Evolutionary conservation across 78 protist species (phyloP).

Genomic region (Dictyostelium capitatum): DNA sequence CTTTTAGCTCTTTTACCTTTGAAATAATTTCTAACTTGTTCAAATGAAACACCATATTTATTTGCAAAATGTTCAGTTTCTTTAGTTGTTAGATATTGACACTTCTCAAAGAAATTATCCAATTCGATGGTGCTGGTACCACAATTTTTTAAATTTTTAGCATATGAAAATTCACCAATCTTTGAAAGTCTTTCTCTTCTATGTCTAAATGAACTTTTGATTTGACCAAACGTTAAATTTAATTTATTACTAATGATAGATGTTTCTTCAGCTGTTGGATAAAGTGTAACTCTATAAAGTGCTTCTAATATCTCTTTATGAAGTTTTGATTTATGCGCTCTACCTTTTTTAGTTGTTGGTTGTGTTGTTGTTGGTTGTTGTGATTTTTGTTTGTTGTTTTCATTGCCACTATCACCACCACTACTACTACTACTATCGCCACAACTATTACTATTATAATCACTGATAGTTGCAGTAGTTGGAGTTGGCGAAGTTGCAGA

Average conservation of each 20-base stretch:
- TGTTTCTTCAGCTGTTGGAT: slow-evolving; percentile 2
- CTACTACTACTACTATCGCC: no score
- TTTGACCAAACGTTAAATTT: not conserved
- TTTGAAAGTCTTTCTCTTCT: slow-evolving; percentile 3
- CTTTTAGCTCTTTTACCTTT: not conserved
- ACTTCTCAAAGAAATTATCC: slow-evolving; percentile 4
- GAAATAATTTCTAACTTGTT: not conserved
- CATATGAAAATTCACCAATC: not conserved
- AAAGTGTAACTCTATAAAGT: not conserved
- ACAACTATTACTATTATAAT: no score
- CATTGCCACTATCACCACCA: no score
- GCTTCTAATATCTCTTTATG: slow-evolving; percentile 4
- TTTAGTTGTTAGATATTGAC: not conserved
- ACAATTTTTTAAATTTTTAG: not conserved
- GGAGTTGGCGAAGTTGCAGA: not conserved
- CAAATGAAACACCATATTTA: not conserved
- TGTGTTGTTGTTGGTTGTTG: not conserved
- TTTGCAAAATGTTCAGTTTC: not conserved
- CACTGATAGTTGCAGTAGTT: not conserved
- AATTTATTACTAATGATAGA: not conserved
- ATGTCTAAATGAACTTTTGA: not conserved
- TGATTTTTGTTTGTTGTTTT: no score
- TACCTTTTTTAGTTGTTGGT: not conserved
- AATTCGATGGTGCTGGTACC: not conserved
- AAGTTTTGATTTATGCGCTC: not conserved